Conservation (phyloP, 1,284 basidiomycete species). For the Ceratobasidium theobromae region DNA sequence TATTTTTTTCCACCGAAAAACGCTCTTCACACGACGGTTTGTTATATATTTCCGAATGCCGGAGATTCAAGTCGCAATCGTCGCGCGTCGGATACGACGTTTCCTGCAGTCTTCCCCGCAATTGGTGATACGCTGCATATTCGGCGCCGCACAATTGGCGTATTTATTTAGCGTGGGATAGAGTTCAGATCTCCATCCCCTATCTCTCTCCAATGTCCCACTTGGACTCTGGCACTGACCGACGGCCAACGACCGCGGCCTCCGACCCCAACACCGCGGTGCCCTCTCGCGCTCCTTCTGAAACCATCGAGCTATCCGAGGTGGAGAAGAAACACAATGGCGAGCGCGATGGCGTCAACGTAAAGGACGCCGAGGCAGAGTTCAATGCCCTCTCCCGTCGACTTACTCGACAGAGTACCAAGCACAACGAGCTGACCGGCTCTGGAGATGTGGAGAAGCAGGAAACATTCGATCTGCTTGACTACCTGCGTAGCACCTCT, state of each 20-base stretch:
- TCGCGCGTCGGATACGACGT: too few relatives aligned
- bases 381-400: conserved; percentile 25
- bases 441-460: conserved; percentile 25
- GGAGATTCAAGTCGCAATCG: too few relatives aligned
- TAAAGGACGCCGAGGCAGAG: conserved; percentile 13
- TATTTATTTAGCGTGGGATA: too few relatives aligned
- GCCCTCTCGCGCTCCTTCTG: neutral
- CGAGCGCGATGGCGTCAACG: neutral
- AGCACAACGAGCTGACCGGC: neutral
- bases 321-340: neutral
- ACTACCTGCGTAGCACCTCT: conserved; percentile 23
- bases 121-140: too few relatives aligned
- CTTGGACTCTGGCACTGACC: neutral
- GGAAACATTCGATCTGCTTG: conserved; percentile 27
- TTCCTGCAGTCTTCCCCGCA: too few relatives aligned
- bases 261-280: neutral
- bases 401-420: conserved; percentile 28
- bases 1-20: too few relatives aligned
- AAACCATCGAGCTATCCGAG: conserved; percentile 6
- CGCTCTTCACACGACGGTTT: too few relatives aligned
- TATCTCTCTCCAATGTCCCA: neutral
- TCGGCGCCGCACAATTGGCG: too few relatives aligned
- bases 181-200: too few relatives aligned
- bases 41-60: too few relatives aligned
- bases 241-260: neutral